Conservation (phyloP, 768 basidiomycete species). For the Termitomyces sp. region DNA sequence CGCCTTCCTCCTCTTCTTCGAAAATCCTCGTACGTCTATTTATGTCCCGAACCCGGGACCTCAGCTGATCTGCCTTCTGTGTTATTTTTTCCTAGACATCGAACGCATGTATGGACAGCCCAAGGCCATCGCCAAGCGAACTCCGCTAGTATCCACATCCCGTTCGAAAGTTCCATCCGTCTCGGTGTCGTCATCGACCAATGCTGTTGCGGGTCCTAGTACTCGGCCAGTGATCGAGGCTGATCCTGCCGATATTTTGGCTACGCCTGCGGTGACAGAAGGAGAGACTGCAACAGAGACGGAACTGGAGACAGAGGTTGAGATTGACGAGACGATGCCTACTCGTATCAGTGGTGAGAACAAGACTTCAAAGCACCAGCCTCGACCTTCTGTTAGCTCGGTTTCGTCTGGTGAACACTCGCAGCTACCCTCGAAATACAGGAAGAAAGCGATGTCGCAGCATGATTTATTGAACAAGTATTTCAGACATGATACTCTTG, state of each 20-base stretch:
- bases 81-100: constrained; percentile 55
- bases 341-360: constrained; percentile 6
- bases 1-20: constrained; percentile 92
- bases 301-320: constrained; percentile 60
- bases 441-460: constrained; percentile 51
- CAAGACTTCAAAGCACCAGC: constrained; percentile 26
- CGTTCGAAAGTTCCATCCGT: constrained; percentile 2
- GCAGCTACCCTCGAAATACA: background rate
- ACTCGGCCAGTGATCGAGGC: constrained; percentile 18
- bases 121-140: constrained; percentile 85
- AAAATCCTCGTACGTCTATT: constrained; percentile 84
- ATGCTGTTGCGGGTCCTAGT: constrained; percentile 12
- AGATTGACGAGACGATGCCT: constrained; percentile 28
- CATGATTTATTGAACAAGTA: constrained; percentile 90
- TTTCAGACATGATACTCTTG: constrained; percentile 84
- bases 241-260: constrained; percentile 26
- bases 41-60: background rate
- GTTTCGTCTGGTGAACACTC: constrained; percentile 21
- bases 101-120: constrained; percentile 91
- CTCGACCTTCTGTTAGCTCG: constrained; percentile 31
- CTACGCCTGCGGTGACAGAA: constrained; percentile 66
- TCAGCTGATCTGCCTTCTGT: constrained; percentile 1
- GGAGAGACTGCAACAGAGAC: constrained; percentile 68
- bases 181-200: constrained; percentile 1
- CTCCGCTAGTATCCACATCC: constrained; percentile 43